Evolutionary conservation across 306 rosid genomes (phyloP), one percentile per base, ranked within the genome.

Genomic region (Medicago ruthenica): DNA sequence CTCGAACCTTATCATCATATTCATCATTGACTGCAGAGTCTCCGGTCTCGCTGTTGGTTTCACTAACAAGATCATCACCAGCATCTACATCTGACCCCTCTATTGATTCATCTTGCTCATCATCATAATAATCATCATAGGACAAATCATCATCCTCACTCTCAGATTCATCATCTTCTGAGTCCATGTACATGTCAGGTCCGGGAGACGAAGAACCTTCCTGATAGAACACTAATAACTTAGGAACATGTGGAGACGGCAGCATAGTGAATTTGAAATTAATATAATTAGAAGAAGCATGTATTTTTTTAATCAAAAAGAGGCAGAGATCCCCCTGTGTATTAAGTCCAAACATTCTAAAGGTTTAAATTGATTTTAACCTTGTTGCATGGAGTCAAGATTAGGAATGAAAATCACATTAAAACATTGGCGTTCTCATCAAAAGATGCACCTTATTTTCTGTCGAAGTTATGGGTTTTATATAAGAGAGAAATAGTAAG

Each of bases 61-160:
- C 92, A 77, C 88, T 82, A 73, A 48, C 88, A 84, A 73, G 39
- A 73, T 83, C 86, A 61, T 82, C 96, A 73, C 83, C 87, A 60
- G 82, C 87, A 61, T 71, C 90, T 57, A 34, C 86, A 44, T 92
- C 89, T 66, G 91, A 91, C 65, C 73, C 93, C 24, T 80, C 83
- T 42, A 85, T 41, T 41, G 85, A 83, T 78, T 81, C 91, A 14
- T 44, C 57, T 21, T 20, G 72, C 18, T 42, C 72, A 75, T 88
- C 92, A 36, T 89, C 96, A 45, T 80, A 65, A 63, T 84, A 88
- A 27, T 86, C 92, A 37, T 94, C 93, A 73, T 88, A 90, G 47
- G 93, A 94, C 77, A 85, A 79, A 5, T 87, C 96, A 79, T 85
- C 94, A 75, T 90, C 97, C 62, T 85, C 98, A 8, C 89, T 85